phyloP scores from a whole-genome alignment of 164 flowering plant species.

The Annona squamosa region DNA sequence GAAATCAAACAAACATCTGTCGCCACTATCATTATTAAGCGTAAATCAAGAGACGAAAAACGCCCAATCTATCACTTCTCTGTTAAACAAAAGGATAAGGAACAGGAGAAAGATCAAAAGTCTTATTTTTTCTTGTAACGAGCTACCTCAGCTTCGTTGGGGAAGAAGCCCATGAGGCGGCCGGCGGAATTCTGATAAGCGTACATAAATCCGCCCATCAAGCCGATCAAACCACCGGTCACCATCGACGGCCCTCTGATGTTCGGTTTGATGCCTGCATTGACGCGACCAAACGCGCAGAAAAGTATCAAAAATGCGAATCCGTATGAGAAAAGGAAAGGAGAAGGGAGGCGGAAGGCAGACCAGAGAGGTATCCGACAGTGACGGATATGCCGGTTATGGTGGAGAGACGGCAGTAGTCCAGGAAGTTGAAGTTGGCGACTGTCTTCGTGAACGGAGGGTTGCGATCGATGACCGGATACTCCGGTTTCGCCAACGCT shows the following conservation, averaged over 20 bases:
- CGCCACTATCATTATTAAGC: not conserved
- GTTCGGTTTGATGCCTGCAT: slow-evolving; percentile 78
- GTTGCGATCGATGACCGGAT: slow-evolving; percentile 88
- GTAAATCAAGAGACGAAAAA: not conserved
- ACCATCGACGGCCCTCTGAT: slow-evolving; percentile 92
- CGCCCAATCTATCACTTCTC: not conserved
- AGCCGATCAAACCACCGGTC: slow-evolving; percentile 87
- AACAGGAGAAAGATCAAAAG: not conserved
- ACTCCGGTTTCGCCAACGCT: slow-evolving; percentile 76
- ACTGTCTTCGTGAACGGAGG: slow-evolving; percentile 89
- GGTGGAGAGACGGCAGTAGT: slow-evolving; percentile 76
- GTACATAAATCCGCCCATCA: slow-evolving; percentile 96
- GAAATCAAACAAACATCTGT: not conserved
- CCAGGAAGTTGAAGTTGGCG: slow-evolving; percentile 76
- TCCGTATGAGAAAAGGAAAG: slow-evolving; percentile 4
- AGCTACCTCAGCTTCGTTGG: slow-evolving; percentile 88
- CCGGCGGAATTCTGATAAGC: slow-evolving; percentile 97
- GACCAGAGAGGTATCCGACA: slow-evolving; percentile 93
- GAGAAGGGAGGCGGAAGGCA: not conserved
- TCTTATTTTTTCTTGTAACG: slow-evolving; percentile 45
- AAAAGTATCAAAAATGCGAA: not conserved
- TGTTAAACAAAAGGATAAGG: not conserved
- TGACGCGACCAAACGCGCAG: not conserved
- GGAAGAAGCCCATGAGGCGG: slow-evolving; percentile 94
- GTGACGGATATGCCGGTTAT: slow-evolving; percentile 88